Evolutionary conservation across 1,284 basidiomycete species (phyloP).

Genomic region (Leccinum pseudoinsigne): DNA sequence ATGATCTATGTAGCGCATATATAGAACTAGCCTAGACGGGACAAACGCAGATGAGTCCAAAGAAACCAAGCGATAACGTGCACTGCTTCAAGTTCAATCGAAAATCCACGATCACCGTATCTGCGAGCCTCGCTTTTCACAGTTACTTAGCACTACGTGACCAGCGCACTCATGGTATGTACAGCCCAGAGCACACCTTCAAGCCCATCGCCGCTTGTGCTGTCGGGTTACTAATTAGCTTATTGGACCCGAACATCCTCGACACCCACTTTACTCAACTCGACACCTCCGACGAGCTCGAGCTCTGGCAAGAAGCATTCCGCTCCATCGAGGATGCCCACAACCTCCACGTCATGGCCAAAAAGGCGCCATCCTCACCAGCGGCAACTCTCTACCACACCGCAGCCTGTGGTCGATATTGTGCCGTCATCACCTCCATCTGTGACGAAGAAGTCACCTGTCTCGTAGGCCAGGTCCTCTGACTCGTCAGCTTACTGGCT

Average conservation of each 20-base stretch:
- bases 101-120: too few relatives aligned
- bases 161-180: too few relatives aligned
- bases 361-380: constrained; percentile 95
- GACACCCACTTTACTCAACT: constrained; percentile 98
- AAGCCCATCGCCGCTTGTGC: too few relatives aligned
- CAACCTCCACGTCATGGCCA: constrained; percentile 91
- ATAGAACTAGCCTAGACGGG: too few relatives aligned
- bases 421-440: constrained; percentile 63
- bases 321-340: constrained; percentile 98
- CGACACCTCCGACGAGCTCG: constrained; percentile 97
- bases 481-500: constrained; percentile 87
- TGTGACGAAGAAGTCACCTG: constrained; percentile 79
- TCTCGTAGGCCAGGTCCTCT: constrained; percentile 83
- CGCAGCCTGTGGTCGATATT: constrained; percentile 90
- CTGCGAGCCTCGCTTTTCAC: too few relatives aligned
- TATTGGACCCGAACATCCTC: constrained; percentile 94
- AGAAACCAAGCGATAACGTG: too few relatives aligned
- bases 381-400: constrained; percentile 97
- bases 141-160: too few relatives aligned
- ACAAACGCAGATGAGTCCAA: too few relatives aligned
- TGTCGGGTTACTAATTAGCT: constrained; percentile 65
- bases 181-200: too few relatives aligned
- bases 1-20: too few relatives aligned
- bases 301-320: constrained; percentile 99
- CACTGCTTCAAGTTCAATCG: too few relatives aligned